phyloP scores from a whole-genome alignment of 2,329 filamentous ascomycete genomes.

The Penicillium sp. region DNA sequence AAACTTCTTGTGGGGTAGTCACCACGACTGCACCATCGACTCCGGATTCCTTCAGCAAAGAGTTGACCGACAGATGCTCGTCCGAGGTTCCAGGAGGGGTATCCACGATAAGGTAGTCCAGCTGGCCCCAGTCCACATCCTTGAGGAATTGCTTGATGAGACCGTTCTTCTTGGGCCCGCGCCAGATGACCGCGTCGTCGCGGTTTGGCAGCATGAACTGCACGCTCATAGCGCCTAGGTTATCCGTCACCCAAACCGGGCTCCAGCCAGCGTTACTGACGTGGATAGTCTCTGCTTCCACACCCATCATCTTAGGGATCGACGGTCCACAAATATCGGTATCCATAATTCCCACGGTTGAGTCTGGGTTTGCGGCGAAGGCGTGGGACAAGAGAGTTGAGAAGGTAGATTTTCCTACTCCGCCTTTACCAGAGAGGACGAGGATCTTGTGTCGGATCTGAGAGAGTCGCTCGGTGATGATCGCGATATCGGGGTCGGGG shows the following conservation, averaged over 20 bases:
- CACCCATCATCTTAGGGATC: slow-evolving; percentile 99
- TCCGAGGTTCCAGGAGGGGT: slow-evolving; percentile 94
- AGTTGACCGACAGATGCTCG: slow-evolving; percentile 92
- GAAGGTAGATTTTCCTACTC: slow-evolving; percentile 95
- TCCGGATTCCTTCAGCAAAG: slow-evolving; percentile 83
- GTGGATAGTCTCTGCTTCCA: slow-evolving; percentile 90
- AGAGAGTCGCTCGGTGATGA: slow-evolving; percentile 80
- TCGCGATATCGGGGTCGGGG: slow-evolving; percentile 87
- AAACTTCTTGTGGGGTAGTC: slow-evolving; percentile 92
- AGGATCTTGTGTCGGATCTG: slow-evolving; percentile 89
- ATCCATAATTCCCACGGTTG: slow-evolving; percentile 91
- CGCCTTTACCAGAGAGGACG: slow-evolving; percentile 90
- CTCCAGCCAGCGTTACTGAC: slow-evolving; percentile 87
- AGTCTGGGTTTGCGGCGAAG: slow-evolving; percentile 77
- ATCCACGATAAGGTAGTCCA: slow-evolving; percentile 92
- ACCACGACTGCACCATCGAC: slow-evolving; percentile 93
- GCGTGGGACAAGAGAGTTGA: slow-evolving; percentile 84
- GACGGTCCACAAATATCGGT: slow-evolving; percentile 95
- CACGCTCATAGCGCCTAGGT: slow-evolving; percentile 93
- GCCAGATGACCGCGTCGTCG: slow-evolving; percentile 96
- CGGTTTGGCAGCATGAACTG: slow-evolving; percentile 96
- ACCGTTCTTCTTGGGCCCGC: slow-evolving; percentile 97
- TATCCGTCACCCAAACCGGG: slow-evolving; percentile 93
- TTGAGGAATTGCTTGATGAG: slow-evolving; percentile 97
- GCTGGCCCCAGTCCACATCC: slow-evolving; percentile 95